These are phyloP conservation scores for Puccinia polysora DNA, from an alignment of 1,284 basidiomycete genomes.

Conservation along the genomic window DNA sequence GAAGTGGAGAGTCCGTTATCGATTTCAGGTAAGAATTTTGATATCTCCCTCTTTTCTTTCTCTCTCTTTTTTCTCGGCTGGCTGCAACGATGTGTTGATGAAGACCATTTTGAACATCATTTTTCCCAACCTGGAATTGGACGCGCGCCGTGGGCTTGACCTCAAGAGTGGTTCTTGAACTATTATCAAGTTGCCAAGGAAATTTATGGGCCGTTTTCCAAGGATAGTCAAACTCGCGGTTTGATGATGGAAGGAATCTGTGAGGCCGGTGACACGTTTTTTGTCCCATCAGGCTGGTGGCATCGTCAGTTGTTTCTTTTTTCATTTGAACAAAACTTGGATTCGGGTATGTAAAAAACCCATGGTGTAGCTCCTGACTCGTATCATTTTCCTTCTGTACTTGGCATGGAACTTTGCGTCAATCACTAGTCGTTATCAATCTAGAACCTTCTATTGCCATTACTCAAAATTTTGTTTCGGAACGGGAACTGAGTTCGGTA, in stretches of 20 bases:
- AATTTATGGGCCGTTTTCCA: conserved; percentile 51
- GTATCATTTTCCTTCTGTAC: conserved; percentile 45
- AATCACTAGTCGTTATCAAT: conserved; percentile 50
- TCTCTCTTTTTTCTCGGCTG: neutral
- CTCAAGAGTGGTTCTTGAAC: conserved; percentile 54
- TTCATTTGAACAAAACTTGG: neutral
- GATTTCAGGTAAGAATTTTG: conserved; percentile 49
- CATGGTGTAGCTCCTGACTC: conserved; percentile 11
- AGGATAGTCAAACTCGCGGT: conserved; percentile 47
- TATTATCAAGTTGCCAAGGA: conserved; percentile 53
- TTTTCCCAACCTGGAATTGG: conserved; percentile 46
- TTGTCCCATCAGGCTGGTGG: conserved; percentile 53
- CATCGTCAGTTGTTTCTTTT: conserved; percentile 46
- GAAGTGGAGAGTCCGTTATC: conserved; percentile 54
- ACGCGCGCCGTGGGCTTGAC: conserved; percentile 44
- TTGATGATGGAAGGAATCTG: conserved; percentile 55
- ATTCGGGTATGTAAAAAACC: neutral
- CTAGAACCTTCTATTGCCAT: conserved; percentile 53
- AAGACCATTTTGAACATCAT: neutral
- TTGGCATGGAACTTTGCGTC: neutral
- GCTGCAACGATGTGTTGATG: neutral
- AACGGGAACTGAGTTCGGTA: conserved; percentile 53
- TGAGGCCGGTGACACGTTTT: conserved; percentile 54
- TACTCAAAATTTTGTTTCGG: conserved; percentile 57
- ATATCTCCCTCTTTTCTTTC: neutral